A percentile compares a stretch with the other conserved stretches of the same genome.
phyloP scores from a whole-genome alignment of 2,329 filamentous ascomycete genomes.

The Amauroascus niger region DNA sequence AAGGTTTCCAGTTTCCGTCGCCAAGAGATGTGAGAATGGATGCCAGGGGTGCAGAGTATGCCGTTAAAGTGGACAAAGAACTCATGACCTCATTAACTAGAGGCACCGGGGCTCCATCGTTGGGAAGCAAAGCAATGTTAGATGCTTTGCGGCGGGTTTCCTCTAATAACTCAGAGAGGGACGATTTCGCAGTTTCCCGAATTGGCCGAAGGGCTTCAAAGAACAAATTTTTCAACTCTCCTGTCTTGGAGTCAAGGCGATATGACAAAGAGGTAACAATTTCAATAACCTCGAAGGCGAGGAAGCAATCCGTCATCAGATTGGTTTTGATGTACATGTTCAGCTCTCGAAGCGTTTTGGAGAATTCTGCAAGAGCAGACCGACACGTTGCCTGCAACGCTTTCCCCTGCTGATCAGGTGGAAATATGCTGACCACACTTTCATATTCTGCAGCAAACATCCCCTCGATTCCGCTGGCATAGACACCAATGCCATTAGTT shows the following conservation, averaged over 20 bases:
- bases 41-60: conserved; percentile 74
- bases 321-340: conserved; percentile 83
- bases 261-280: conserved; percentile 72
- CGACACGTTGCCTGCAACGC: conserved; percentile 74
- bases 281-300: conserved; percentile 91
- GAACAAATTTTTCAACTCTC: conserved; percentile 73
- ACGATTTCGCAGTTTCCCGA: conserved; percentile 81
- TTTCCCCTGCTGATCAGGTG: conserved; percentile 70
- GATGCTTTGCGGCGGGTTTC: conserved; percentile 65
- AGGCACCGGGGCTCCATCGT: conserved; percentile 67
- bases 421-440: conserved; percentile 79
- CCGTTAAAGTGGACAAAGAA: conserved; percentile 74
- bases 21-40: conserved; percentile 87
- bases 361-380: conserved; percentile 67
- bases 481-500: conserved; percentile 83
- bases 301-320: conserved; percentile 80
- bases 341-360: conserved; percentile 74
- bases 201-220: conserved; percentile 81
- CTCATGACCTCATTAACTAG: conserved; percentile 78
- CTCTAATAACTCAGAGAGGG: conserved; percentile 71
- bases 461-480: conserved; percentile 76
- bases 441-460: conserved; percentile 84
- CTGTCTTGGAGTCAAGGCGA: conserved; percentile 69
- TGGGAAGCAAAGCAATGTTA: conserved; percentile 57
- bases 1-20: conserved; percentile 74